Conservation (phyloP, 2,329 filamentous ascomycete genomes). For the Lachnellula hyalina region DNA sequence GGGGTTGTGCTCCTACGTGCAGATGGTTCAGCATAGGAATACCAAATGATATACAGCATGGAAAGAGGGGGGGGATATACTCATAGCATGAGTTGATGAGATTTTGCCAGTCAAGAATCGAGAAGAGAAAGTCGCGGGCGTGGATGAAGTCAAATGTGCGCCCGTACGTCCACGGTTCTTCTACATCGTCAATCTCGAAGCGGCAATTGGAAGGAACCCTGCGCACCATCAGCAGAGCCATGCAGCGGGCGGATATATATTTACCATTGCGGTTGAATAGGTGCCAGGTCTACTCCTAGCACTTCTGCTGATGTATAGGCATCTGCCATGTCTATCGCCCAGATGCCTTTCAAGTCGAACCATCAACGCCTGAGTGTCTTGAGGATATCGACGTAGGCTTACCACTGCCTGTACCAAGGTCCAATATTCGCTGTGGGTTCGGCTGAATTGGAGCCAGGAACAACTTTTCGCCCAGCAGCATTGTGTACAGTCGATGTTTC, state of each 20-base stretch:
- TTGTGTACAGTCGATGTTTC: slow-evolving; percentile 34
- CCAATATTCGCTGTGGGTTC: slow-evolving; percentile 31
- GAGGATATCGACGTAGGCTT: no score
- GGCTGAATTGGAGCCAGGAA: slow-evolving; percentile 26
- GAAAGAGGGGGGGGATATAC: no score
- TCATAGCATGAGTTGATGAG: no score
- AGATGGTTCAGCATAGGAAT: no score
- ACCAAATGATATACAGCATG: no score
- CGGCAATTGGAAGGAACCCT: slow-evolving; percentile 41
- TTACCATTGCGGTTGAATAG: slow-evolving; percentile 27
- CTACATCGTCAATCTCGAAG: slow-evolving; percentile 49
- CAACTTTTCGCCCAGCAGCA: slow-evolving; percentile 21
- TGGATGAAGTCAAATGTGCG: slow-evolving; percentile 12
- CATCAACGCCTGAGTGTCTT: no score
- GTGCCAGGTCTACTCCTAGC: slow-evolving; percentile 29
- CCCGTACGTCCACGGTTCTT: slow-evolving; percentile 42
- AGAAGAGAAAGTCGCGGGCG: no score
- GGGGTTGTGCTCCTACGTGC: no score
- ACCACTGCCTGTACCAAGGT: slow-evolving; percentile 23
- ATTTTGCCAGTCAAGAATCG: no score
- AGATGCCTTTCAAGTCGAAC: slow-evolving; percentile 3
- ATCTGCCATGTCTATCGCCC: slow-evolving; percentile 26
- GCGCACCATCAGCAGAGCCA: no score
- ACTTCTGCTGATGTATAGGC: slow-evolving; percentile 31
- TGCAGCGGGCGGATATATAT: no score